A percentile compares a stretch with the other conserved stretches of the same genome.
phyloP scores from a whole-genome alignment of 2,329 filamentous ascomycete genomes.

The Botrytis paeoniae region DNA sequence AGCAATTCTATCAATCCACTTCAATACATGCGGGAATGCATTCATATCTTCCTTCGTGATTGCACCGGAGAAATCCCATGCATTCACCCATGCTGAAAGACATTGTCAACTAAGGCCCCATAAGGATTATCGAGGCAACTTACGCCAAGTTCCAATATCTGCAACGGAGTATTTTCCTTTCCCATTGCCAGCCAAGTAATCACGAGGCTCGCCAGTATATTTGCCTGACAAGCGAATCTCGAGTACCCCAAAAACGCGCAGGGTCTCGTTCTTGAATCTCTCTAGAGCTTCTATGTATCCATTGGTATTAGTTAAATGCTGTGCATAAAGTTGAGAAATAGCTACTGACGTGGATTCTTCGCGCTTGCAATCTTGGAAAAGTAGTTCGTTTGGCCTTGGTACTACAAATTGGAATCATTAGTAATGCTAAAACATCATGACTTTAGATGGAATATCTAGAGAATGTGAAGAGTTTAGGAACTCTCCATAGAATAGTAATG shows the following conservation, averaged over 20 bases:
- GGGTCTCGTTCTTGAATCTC: conserved; percentile 50
- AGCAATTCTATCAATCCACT: conserved; percentile 53
- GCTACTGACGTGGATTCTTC: conserved; percentile 6
- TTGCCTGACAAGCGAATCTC: conserved; percentile 52
- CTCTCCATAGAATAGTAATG: neutral
- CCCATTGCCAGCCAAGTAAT: conserved; percentile 52
- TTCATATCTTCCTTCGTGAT: conserved; percentile 48
- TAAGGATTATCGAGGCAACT: neutral
- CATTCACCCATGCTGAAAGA: conserved; percentile 44
- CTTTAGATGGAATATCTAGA: neutral
- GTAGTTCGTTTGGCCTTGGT: conserved; percentile 16
- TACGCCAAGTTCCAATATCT: conserved; percentile 49
- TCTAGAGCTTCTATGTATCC: conserved; percentile 44
- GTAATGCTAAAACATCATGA: neutral
- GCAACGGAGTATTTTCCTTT: conserved; percentile 54
- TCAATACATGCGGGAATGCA: conserved; percentile 49
- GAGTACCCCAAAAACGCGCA: conserved; percentile 53
- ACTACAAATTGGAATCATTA: conserved; percentile 1
- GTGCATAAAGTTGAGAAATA: neutral
- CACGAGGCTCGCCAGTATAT: conserved; percentile 46
- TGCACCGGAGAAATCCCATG: conserved; percentile 43
- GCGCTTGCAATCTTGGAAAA: conserved; percentile 19
- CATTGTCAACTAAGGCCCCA: neutral
- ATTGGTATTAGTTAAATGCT: neutral
- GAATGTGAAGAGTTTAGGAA: neutral